Evolutionary conservation across 192 early-diverging fungal genomes (phyloP), one percentile per base, ranked within the genome.

Genomic region (Radiomyces spectabilis): DNA sequence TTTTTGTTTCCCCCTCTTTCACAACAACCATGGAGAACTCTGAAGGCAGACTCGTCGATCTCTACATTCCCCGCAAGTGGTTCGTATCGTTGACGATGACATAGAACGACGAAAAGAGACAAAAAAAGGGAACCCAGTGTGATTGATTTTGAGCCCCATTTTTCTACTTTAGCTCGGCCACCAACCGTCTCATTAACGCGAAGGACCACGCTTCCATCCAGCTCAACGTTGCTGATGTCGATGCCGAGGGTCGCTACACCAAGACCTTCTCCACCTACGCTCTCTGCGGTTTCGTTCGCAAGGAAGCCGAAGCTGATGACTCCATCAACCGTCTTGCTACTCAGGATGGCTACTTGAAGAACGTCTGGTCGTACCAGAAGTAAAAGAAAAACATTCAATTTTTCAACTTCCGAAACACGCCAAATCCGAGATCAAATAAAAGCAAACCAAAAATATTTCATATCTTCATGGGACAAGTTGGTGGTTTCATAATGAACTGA

Each of bases 121-220:
- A 7, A 37, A 32, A 51, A 31, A 30, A 9, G 34, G 5, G 30
- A 34, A n/a, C 10, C 13, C 1, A 16, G 24, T 35, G 30, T 49
- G 10, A 27, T 8, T 49, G 22, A 51, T 30, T 19, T 13, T 19
- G 41, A 73, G 32, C 29, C 2, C 15, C 12, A 3, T 41, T 43
- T 21, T 41, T 57, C 33, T 15, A 47, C 19, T 27, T 42, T 52
- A 88, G 90, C 89, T 94, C 93, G 41, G 94, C 92, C 75, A 98
- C 94, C 75, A 91, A 91, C 80, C 92, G 95, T 68, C 82, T 98
- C 48, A 95, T 98, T 71, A 85, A 78, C 64, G 86, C 95, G 77
- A 95, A 96, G 86, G 95, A 98, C 82, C 95, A 98, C 80, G 86
- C 94, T 55, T 85, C 93, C 32, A 88, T 98, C 77, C 95, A 97